A percentile compares a stretch with the other conserved stretches of the same genome.
Conservation (phyloP, 2,329 filamentous ascomycete species). For the Fusarium agapanthi region DNA sequence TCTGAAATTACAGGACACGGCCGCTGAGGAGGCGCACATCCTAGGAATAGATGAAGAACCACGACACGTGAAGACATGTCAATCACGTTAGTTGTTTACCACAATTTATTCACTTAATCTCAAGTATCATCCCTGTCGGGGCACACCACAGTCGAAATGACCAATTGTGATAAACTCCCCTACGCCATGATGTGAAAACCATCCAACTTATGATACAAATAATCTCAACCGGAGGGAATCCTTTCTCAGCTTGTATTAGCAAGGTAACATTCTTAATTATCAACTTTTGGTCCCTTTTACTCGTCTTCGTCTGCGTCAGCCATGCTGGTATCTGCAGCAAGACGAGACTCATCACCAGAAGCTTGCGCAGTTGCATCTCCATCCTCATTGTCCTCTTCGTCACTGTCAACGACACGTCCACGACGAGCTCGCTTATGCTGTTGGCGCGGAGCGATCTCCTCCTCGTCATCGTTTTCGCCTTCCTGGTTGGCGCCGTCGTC, state of each 20-base stretch:
- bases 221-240: conserved; percentile 4
- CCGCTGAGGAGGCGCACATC: background rate
- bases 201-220: conserved; percentile 36
- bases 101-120: background rate
- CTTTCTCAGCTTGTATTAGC: conserved; percentile 14
- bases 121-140: background rate
- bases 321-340: conserved; percentile 52
- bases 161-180: conserved; percentile 20
- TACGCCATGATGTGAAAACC: conserved; percentile 17
- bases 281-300: conserved; percentile 11
- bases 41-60: background rate
- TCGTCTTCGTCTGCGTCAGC: conserved; percentile 49
- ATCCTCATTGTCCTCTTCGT: conserved; percentile 57
- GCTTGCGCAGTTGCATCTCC: conserved; percentile 22
- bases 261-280: conserved; percentile 24
- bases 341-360: conserved; percentile 38
- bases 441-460: conserved; percentile 55
- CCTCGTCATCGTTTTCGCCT: conserved; percentile 60
- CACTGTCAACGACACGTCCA: conserved; percentile 63
- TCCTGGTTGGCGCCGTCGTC: conserved; percentile 52
- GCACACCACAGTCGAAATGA: background rate
- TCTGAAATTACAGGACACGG: background rate
- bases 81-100: conserved; percentile 10
- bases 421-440: conserved; percentile 58
- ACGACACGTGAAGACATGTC: conserved; percentile 7